Conservation (phyloP, 352 stramenopile genomes). For the Globisporangium middletonii region DNA sequence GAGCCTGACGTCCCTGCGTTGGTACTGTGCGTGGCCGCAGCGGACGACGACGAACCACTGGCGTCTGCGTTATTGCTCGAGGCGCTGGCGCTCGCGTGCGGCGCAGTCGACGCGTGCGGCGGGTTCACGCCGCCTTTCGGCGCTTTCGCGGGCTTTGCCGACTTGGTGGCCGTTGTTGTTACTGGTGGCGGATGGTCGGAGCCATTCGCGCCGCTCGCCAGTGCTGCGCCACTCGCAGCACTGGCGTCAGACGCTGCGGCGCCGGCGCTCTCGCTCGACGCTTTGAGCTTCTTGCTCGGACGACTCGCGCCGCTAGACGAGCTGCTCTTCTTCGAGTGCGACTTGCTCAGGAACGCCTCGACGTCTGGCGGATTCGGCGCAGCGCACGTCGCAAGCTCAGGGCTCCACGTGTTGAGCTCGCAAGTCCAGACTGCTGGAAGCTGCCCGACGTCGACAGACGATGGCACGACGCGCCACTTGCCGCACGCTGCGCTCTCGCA, state of each 20-base stretch:
- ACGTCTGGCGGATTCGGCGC: slow-evolving; percentile 69
- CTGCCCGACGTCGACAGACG: slow-evolving; percentile 82
- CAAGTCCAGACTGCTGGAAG: slow-evolving; percentile 90
- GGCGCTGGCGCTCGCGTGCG: background rate
- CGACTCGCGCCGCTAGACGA: background rate
- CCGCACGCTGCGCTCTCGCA: slow-evolving; percentile 91
- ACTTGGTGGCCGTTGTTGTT: background rate
- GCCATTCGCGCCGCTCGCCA: no score
- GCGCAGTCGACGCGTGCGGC: background rate
- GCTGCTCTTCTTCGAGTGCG: slow-evolving; percentile 43
- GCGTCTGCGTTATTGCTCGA: no score
- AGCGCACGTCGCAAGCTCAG: slow-evolving; percentile 61
- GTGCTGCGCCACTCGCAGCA: background rate
- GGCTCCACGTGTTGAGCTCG: slow-evolving; percentile 74
- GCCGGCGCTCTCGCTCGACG: background rate
- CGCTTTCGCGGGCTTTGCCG: slow-evolving; percentile 6
- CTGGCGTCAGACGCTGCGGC: background rate
- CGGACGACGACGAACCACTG: no score
- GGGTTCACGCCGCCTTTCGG: slow-evolving; percentile 5
- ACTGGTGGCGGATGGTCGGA: background rate
- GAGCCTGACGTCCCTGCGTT: no score
- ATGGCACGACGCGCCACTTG: slow-evolving; percentile 94
- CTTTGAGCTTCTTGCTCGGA: slow-evolving; percentile 50
- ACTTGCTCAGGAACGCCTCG: slow-evolving; percentile 59
- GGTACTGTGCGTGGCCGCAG: no score